Evolutionary conservation across 306 rosid species (phyloP), one percentile per base, ranked within the genome.

Genomic region (Trifolium repens): DNA sequence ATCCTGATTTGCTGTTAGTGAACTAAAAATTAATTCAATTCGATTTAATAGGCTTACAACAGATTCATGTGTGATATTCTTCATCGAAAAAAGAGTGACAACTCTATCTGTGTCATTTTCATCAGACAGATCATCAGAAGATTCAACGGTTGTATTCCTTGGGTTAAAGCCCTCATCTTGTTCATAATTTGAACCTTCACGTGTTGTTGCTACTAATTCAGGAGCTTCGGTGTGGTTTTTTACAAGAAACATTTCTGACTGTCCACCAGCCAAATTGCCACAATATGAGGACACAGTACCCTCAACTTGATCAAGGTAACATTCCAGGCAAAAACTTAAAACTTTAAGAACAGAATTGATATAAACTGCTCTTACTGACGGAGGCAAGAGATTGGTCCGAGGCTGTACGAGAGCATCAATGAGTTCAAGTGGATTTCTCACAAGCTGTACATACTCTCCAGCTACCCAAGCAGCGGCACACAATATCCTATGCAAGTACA

Each of bases 381-480:
- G 88, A 1, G 93, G 92, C 89, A 94, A 86, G 67, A 94, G 93
- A 85, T 66, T 84, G 46, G 91, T 88, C 42, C 98, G 92, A 78
- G 98, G 98, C 77, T 94, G 98, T 58, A 94, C 82, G 22, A 94
- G 89, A 57, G 97, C 96, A 75, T 94, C 96, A 59, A 94, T 76
- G 79, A 92, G 86, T 82, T 94, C 96, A 52, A 92, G 87, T n/a
- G 89, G 96, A 72, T 89, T 81, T 79, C 80, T 53, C 0, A 80
- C 87, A 81, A 90, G 68, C 82, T 90, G 92, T 53, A 89, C 90
- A 73, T 87, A 90, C 83, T 87, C 93, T 69, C 98, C 98, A 2
- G 85, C 87, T 59, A 88, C 89, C 97, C 98, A 94, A 72, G 98
- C 96, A 79, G 92, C 84, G 27, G 92, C 97, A 15, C 93, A 94